Evolutionary conservation across 768 basidiomycete species (phyloP).

Genomic region (Termitomyces sp.): DNA sequence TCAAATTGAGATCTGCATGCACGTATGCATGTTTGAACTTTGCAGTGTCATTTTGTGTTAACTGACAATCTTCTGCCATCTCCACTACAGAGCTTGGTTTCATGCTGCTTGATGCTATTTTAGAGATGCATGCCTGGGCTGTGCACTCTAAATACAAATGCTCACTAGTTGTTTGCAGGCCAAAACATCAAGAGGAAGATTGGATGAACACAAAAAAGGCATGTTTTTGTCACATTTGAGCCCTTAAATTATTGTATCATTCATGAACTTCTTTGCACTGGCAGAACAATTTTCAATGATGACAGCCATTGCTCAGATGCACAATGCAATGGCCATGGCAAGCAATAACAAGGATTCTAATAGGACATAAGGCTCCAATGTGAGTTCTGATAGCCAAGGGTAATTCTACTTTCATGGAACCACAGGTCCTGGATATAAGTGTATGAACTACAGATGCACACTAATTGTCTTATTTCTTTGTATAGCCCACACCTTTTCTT

Average conservation of each 20-base stretch:
- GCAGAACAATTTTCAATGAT: slow-evolving; percentile 63
- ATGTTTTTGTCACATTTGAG: slow-evolving; percentile 33
- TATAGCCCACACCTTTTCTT: slow-evolving; percentile 86
- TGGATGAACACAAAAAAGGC: slow-evolving; percentile 40
- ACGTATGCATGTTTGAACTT: slow-evolving; percentile 14
- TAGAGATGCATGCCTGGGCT: slow-evolving; percentile 43
- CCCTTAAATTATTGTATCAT: slow-evolving; percentile 26
- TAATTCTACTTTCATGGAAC: slow-evolving; percentile 68
- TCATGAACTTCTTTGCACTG: slow-evolving; percentile 75
- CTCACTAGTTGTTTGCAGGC: slow-evolving; percentile 23
- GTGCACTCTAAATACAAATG: slow-evolving; percentile 34
- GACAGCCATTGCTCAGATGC: slow-evolving; percentile 43
- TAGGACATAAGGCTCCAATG: slow-evolving; percentile 78
- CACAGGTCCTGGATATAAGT: slow-evolving; percentile 74
- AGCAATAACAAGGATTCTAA: slow-evolving; percentile 63
- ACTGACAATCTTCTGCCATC: slow-evolving; percentile 2
- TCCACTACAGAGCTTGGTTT: slow-evolving; percentile 26
- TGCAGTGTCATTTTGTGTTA: neutral
- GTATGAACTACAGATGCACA: neutral
- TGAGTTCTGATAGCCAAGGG: slow-evolving; percentile 78
- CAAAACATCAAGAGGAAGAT: slow-evolving; percentile 34
- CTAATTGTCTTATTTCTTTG: slow-evolving; percentile 1
- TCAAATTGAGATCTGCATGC: slow-evolving; percentile 9
- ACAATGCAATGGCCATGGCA: slow-evolving; percentile 42
- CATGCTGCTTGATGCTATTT: slow-evolving; percentile 34